Conservation (phyloP, 352 stramenopile genomes). For the Pythium dissimile region DNA sequence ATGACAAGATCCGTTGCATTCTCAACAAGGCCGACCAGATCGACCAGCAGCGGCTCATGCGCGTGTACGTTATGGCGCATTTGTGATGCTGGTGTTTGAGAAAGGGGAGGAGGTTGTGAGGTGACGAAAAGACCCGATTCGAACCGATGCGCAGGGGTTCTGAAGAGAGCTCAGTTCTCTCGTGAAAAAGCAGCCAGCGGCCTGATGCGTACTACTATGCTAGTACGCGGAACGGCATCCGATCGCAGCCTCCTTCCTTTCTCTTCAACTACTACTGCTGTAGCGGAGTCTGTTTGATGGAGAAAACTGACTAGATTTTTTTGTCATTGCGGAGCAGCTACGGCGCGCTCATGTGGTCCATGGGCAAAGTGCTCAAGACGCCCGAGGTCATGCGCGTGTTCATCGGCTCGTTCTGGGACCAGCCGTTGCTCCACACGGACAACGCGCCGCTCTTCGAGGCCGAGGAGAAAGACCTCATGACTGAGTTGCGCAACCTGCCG, state of each 20-base stretch:
- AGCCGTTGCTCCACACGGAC: constrained; percentile 83
- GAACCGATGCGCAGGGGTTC: constrained; percentile 43
- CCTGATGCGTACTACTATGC: background rate
- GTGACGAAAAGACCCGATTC: constrained; percentile 19
- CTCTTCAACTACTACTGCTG: too few species aligned
- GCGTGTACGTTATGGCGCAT: constrained; percentile 62
- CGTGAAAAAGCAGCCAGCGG: constrained; percentile 13
- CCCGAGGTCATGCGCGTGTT: constrained; percentile 98
- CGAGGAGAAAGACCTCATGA: constrained; percentile 97
- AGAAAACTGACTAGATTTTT: too few species aligned
- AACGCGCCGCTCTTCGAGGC: constrained; percentile 95
- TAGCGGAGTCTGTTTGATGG: too few species aligned
- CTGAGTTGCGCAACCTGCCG: constrained; percentile 93
- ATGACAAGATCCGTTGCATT: constrained; percentile 98
- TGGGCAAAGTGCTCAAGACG: constrained; percentile 97
- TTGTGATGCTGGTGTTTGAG: constrained; percentile 2
- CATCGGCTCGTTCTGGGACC: constrained; percentile 97
- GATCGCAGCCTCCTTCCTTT: constrained; percentile 7
- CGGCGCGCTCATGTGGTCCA: constrained; percentile 97
- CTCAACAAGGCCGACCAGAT: constrained; percentile 99
- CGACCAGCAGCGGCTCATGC: constrained; percentile 96
- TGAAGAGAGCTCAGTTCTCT: constrained; percentile 27
- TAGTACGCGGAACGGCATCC: background rate
- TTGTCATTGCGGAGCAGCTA: constrained; percentile 66
- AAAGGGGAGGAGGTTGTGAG: background rate